Evolutionary conservation across 2,329 filamentous ascomycete genomes (phyloP).

Genomic region (Sarocladiaceae sp.): DNA sequence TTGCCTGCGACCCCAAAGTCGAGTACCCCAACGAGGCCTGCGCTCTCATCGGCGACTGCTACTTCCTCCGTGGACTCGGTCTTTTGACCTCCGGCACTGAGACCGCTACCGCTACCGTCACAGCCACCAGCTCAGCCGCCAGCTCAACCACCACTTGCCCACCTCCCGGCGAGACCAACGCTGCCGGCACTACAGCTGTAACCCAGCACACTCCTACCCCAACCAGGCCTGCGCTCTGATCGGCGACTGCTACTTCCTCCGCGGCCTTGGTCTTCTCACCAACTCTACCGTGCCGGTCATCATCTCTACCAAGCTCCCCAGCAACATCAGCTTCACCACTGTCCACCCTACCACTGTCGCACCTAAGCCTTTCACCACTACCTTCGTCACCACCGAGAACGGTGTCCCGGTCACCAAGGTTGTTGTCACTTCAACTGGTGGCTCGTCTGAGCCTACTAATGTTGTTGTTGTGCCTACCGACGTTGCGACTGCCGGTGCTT

Average conservation of each 20-base stretch:
- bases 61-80: not conserved
- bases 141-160: not conserved
- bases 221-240: not conserved
- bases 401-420: not conserved
- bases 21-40: not conserved
- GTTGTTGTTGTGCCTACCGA: not conserved
- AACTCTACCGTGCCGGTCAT: not conserved
- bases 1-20: not conserved
- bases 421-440: not conserved
- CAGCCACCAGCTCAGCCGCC: not conserved
- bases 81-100: not conserved
- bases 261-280: not conserved
- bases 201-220: not conserved
- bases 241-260: constrained; percentile 1
- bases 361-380: not conserved
- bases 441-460: no score
- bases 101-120: not conserved
- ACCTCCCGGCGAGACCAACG: not conserved
- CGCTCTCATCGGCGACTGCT: not conserved
- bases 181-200: not conserved
- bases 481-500: not conserved
- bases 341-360: not conserved
- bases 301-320: not conserved
- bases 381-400: not conserved
- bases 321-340: not conserved